Evolutionary conservation across 2,329 filamentous ascomycete genomes (phyloP).

Genomic region (Purpureocillium lavendulum): DNA sequence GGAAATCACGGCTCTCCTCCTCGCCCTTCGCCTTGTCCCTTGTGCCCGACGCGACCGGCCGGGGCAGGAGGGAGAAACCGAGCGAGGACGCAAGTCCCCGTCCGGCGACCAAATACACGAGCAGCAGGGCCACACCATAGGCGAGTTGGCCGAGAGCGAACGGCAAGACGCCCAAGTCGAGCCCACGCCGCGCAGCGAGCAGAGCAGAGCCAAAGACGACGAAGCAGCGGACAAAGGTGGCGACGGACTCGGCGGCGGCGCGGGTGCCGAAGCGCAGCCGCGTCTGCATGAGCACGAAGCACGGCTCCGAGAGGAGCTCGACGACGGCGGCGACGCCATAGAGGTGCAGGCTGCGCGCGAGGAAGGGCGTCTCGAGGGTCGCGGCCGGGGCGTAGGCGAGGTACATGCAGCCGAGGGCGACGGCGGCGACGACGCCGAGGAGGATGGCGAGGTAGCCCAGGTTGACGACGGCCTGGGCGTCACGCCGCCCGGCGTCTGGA

Average conservation of each 20-base stretch:
- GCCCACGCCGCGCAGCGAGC: constrained; percentile 40
- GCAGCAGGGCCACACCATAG: constrained; percentile 62
- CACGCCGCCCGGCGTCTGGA: constrained; percentile 16
- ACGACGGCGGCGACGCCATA: constrained; percentile 52
- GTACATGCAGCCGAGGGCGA: constrained; percentile 61
- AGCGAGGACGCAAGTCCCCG: constrained; percentile 42
- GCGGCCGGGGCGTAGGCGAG: constrained; percentile 39
- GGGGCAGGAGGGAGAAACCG: constrained; percentile 62
- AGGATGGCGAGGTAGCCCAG: constrained; percentile 71
- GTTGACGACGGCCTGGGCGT: constrained; percentile 75
- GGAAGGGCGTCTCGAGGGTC: constrained; percentile 53
- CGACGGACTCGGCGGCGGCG: constrained; percentile 73
- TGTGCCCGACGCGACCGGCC: constrained; percentile 9
- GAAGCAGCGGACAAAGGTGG: constrained; percentile 69
- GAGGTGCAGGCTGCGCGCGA: constrained; percentile 42
- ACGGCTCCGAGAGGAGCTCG: constrained; percentile 80
- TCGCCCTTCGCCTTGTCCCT: background rate
- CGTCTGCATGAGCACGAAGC: constrained; percentile 81
- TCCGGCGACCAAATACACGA: constrained; percentile 62
- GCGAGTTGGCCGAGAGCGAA: constrained; percentile 81
- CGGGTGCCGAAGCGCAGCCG: constrained; percentile 72
- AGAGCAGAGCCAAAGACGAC: constrained; percentile 65
- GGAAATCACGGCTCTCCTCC: constrained; percentile 27
- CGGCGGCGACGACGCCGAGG: constrained; percentile 58
- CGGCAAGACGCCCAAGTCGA: constrained; percentile 67